Base-by-base conservation (phyloP, 805 yeast species). In the Wickerhamomyces alni region DNA sequence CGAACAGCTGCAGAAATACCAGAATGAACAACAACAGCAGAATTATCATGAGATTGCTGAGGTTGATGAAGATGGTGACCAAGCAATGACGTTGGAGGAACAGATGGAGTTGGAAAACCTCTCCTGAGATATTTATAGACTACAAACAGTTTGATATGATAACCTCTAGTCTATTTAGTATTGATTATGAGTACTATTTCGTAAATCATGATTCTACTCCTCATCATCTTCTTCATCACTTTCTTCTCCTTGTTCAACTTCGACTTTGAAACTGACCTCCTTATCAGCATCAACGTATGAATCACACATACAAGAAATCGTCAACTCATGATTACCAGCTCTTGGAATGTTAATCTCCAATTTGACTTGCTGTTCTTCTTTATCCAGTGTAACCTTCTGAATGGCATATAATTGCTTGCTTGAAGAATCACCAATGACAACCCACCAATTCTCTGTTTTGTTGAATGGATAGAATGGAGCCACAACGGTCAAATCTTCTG, bases 251-350 rank as follows among this genome's bases (percentile, higher is more conserved):
- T 57, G 58, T 22, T 55, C 51, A 17, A 70, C 78, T 4, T 70
- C 66, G 4, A 80, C 54, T 19, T 70, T 74, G 36, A 83, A 65
- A 10, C 67, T 58, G 18, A 80, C 72, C 62, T 91, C 96, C 58
- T 85, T 86, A 57, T 91, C 99, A 2, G 88, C 94, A 55, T 89
- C 98, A n/a, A 87, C 54, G 52, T 89, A 91, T 0, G 95, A 81
- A 53, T 89, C 97, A 62, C 96, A 84, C 57, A 89, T 75, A 54
- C 91, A 80, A 95, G 95, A 89, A 1, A 87, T 64, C 0, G 80
- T 74, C 19, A 89, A 60, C 15, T 69, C 55, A 40, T 81, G 84
- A 5, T 65, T 56, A 0, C 96, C 96, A 4, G 74, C 57, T 4
- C 62, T 68, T 0, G 86, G 79, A 9, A 87, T 52, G 0, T 76